Base-by-base conservation (phyloP, 768 basidiomycete species). In the Rhodotorula kratochvilovae region DNA sequence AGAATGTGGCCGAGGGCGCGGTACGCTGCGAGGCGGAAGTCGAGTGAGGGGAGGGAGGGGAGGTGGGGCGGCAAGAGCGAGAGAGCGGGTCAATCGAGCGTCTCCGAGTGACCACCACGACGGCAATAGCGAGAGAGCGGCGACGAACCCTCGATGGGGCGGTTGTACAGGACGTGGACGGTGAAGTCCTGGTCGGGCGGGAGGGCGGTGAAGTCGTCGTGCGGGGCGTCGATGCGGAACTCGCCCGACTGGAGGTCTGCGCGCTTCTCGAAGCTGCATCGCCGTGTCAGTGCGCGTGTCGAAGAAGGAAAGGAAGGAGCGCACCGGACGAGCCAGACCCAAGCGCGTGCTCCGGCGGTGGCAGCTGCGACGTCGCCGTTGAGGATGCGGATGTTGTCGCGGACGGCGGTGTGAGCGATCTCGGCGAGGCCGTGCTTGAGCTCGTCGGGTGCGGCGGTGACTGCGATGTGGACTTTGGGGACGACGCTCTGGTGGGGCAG, bases 1-100 rank as follows among this genome's bases (percentile, higher is more conserved):
- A 77, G 63, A 36, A 77, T 64, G 57, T 77, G 76, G 12, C 76
- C 76, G 27, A 75, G 61, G 5, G 59, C 76, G 31, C 76, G 71
- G 64, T 61, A 77, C 7, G 76, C 76, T 77, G 63, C 42, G 5
- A 51, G 23, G 15, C 2, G 1, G 46, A 19, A 6, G 54, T 17
- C 29, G 25, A 21, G 33, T 19, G n/a, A 54, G 54, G 31, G 33
- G 50, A 27, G 13, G 36, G 29, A 15, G 43, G 35, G 39, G 42
- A 46, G 45, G 55, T 25, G 16, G 33, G 39, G 43, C 19, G 13
- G 39, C 8, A 39, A 17, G 45, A n/a, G 54, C 8, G 27, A 19
- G 31, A 16, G 43, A 17, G 23, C 23, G 25, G 27, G 64, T 45
- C 71, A 67, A 25, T 57, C 25, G 11, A 29, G 39, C 17, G 2